Evolutionary conservation across 2,329 filamentous ascomycete species (phyloP), one percentile per base, ranked within the genome.

Genomic region (Leptographium wingfieldii): DNA sequence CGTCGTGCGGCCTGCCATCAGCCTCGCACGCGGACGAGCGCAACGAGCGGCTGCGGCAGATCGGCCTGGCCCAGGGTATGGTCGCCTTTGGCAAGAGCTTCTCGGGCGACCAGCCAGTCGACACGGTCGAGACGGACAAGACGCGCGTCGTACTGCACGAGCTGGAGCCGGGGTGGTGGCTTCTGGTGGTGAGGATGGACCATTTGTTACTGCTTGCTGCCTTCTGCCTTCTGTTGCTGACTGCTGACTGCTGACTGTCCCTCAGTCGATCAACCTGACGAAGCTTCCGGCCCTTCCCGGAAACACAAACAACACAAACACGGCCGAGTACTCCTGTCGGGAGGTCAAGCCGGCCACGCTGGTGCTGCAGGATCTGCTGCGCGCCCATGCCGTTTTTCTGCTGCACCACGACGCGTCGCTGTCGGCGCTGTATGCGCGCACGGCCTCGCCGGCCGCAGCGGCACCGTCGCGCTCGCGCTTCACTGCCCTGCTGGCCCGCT

Each of bases 1-100:
- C 40, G 12, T 43, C 40, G 40, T 71, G 73, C 9, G 72, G 71
- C 35, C 70, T 72, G 38, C 59, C 59, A 9, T 53, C 38, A 11
- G 19, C 49, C 58, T 64, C 80, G 33, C 78, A 78, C 2, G 73
- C 81, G 56, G 84, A 89, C 65, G 84, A 91, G 68, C 83, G 85
- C 69, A 94, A 97, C 72, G 88, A 95, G 74, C 87, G 86, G 67
- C 77, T 97, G 67, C 83, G 94, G 65, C 92, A 96, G 77, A 91
- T 99, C 70, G 94, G 94, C 46, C 83, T 99, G 64, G 94, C 94
- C 49, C 94, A 99, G 75, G 94, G 92, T 70, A 96, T 97, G 87
- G 87, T 95, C 61, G 88, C 86, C 70, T 99, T 99, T 74, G 88
- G 89, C 67, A 87, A 85, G 69, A 92, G 85, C 67, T 99, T 99